Percentiles rank a stretch among this genome's conserved stretches.
These are phyloP conservation scores for Lasiosphaeris hirsuta DNA, from an alignment of 495 filamentous ascomycete genomes.

Conservation along the genomic window DNA sequence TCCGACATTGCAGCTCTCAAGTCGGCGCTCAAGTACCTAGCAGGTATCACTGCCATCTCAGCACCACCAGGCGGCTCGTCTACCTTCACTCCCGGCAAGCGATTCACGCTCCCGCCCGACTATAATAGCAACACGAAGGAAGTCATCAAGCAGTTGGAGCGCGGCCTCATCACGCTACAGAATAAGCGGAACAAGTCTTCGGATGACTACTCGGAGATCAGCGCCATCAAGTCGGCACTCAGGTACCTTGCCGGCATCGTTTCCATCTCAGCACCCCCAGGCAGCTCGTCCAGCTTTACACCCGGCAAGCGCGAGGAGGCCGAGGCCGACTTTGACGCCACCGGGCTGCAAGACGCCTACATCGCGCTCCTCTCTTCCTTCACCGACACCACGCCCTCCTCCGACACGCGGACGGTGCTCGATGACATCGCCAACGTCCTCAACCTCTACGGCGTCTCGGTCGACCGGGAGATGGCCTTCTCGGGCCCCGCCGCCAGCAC, in stretches of 20 bases:
- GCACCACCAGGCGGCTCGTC: conserved; percentile 25
- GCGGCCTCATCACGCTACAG: conserved; percentile 22
- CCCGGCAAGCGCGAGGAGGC: conserved; percentile 22
- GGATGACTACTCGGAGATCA: conserved; percentile 23
- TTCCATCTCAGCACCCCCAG: conserved; percentile 25
- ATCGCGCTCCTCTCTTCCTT: conserved; percentile 7
- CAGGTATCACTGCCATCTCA: conserved; percentile 22
- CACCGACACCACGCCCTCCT: conserved; percentile 17
- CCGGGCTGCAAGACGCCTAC: conserved; percentile 21
- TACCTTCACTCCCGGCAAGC: conserved; percentile 30
- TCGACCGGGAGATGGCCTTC: conserved; percentile 12
- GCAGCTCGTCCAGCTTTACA: conserved; percentile 23
- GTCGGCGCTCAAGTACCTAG: conserved; percentile 24
- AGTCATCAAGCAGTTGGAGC: conserved; percentile 26
- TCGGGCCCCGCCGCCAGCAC: neutral
- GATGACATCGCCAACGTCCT: conserved; percentile 33
- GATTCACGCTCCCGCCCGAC: conserved; percentile 21
- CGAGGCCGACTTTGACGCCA: conserved; percentile 16
- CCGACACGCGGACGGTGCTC: conserved; percentile 20
- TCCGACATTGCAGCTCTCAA: conserved; percentile 25
- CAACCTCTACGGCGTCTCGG: conserved; percentile 19
- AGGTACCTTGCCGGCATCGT: conserved; percentile 25
- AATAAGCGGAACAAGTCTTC: conserved; percentile 30
- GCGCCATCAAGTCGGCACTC: conserved; percentile 24
- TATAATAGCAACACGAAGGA: conserved; percentile 22